Evolutionary conservation across 2,329 filamentous ascomycete species (phyloP).

Genomic region (Fusarium sacchari): DNA sequence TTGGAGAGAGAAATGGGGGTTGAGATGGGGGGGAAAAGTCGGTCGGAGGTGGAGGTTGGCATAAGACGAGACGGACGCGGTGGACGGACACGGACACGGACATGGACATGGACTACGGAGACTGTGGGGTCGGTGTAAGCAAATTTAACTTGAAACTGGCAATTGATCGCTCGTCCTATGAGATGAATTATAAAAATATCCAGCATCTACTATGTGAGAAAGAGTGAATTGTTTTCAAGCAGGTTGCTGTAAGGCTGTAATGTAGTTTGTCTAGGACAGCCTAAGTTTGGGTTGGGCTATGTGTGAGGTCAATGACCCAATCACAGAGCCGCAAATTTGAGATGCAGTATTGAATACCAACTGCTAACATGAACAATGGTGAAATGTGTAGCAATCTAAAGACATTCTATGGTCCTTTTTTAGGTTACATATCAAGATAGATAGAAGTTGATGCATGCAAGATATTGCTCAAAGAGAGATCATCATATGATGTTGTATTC

Average conservation of each 20-base stretch:
- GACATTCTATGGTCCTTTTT: rapidly evolving
- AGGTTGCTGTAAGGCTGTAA: background rate
- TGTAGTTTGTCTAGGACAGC: background rate
- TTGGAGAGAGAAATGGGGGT: background rate
- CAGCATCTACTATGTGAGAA: background rate
- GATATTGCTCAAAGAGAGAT: background rate
- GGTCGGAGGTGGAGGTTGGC: background rate
- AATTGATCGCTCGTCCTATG: slow-evolving; percentile 10
- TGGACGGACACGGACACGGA: slow-evolving; percentile 25
- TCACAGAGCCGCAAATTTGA: background rate
- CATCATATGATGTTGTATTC: background rate
- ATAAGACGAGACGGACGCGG: background rate
- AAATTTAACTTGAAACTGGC: slow-evolving; percentile 11
- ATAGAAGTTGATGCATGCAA: rapidly evolving
- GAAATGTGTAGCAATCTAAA: background rate
- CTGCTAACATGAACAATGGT: background rate
- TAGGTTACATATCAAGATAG: rapidly evolving
- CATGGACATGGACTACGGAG: slow-evolving; percentile 35
- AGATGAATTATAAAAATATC: background rate
- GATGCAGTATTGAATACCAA: background rate
- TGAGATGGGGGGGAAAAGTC: background rate
- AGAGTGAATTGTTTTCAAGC: background rate
- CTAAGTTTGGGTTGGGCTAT: background rate
- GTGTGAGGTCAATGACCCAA: background rate
- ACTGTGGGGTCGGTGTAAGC: slow-evolving; percentile 17